Evolutionary conservation across 2,329 filamentous ascomycete genomes (phyloP).

Genomic region (Penicillium sumatraense): DNA sequence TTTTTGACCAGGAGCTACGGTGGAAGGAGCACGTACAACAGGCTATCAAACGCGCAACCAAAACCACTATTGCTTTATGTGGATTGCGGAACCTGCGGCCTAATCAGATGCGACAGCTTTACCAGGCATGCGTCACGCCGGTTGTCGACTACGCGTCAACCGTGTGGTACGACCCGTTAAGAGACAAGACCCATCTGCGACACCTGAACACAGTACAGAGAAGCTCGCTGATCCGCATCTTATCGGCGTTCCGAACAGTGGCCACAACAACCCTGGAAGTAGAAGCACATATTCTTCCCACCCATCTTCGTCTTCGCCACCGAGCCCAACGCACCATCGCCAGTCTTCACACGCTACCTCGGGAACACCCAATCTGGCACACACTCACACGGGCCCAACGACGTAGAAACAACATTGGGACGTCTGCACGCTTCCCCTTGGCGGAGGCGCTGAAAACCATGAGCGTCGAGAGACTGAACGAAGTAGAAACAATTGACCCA

Average conservation of each 20-base stretch:
- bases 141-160: constrained; percentile 27
- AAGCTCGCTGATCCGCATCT: neutral
- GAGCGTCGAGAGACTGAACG: constrained; percentile 15
- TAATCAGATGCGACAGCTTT: constrained; percentile 30
- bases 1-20: constrained; percentile 28
- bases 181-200: neutral
- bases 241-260: neutral
- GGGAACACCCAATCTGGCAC: constrained; percentile 22
- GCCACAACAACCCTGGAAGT: neutral
- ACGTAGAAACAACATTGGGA: constrained; percentile 20
- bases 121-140: constrained; percentile 28
- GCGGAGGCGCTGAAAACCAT: constrained; percentile 25
- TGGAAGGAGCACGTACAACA: constrained; percentile 18
- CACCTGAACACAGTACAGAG: neutral
- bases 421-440: constrained; percentile 21
- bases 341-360: constrained; percentile 26
- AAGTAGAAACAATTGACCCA: constrained; percentile 31
- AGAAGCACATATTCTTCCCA: neutral
- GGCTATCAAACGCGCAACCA: neutral
- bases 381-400: constrained; percentile 16
- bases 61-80: neutral
- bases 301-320: constrained; percentile 1
- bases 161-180: neutral
- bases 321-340: constrained; percentile 22
- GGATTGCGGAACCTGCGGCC: constrained; percentile 15